Conservation (phyloP, 164 flowering plant genomes). For the Buxus sempervirens region DNA sequence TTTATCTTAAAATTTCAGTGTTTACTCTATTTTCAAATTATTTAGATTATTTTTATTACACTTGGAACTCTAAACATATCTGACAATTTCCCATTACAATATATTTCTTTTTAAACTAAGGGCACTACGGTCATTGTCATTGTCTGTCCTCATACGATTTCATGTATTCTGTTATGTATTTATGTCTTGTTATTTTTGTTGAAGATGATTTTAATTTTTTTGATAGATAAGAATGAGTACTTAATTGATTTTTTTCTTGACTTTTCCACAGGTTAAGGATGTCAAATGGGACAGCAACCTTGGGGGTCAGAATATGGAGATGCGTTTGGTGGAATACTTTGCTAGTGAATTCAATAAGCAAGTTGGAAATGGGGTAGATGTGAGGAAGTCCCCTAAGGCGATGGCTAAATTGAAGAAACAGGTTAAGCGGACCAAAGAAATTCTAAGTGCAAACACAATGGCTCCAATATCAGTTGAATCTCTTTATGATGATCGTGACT, state of each 20-base stretch:
- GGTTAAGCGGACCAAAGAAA: constrained; percentile 98
- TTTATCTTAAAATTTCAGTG: too few species aligned
- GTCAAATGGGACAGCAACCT: constrained; percentile 93
- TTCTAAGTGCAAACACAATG: constrained; percentile 85
- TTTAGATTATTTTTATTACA: too few species aligned
- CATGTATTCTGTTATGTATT: too few species aligned
- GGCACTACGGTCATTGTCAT: too few species aligned
- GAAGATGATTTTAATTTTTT: too few species aligned
- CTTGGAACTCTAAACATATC: too few species aligned
- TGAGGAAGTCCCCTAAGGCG: constrained; percentile 82
- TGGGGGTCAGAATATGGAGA: constrained; percentile 92
- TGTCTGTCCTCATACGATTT: too few species aligned
- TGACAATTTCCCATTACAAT: too few species aligned
- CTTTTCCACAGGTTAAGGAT: constrained; percentile 73
- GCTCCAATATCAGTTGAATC: constrained; percentile 99
- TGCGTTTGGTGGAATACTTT: constrained; percentile 86
- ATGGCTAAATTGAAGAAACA: constrained; percentile 99
- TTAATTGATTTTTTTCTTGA: not conserved
- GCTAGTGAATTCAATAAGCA: constrained; percentile 93
- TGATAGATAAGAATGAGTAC: not conserved
- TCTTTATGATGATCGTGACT: constrained; percentile 84
- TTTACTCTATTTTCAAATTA: too few species aligned
- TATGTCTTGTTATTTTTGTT: too few species aligned
- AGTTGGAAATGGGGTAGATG: constrained; percentile 81
- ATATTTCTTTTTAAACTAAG: too few species aligned